phyloP scores from a whole-genome alignment of 148 eudicot species.

The Persicaria maculosa region DNA sequence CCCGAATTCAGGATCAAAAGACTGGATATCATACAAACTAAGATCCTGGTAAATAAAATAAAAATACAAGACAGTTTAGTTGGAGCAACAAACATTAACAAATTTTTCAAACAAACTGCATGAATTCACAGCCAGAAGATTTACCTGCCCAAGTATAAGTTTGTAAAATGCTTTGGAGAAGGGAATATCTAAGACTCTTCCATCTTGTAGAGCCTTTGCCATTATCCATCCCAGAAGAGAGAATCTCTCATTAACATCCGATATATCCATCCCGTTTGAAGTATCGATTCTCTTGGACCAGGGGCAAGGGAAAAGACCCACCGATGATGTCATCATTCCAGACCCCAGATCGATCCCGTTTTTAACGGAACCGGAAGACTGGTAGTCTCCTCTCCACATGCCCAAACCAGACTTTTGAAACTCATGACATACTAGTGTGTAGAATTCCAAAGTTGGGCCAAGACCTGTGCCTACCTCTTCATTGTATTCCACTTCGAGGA shows the following conservation, averaged over 20 bases:
- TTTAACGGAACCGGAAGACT: constrained; percentile 22
- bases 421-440: constrained; percentile 74
- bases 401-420: constrained; percentile 69
- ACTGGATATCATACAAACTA: constrained; percentile 65
- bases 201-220: constrained; percentile 90
- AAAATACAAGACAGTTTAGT: neutral
- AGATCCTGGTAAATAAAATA: constrained; percentile 52
- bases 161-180: constrained; percentile 83
- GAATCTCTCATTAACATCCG: constrained; percentile 66
- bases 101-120: neutral
- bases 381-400: constrained; percentile 82
- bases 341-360: constrained; percentile 29
- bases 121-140: neutral
- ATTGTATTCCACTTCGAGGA: constrained; percentile 75
- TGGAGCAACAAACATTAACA: constrained; percentile 1
- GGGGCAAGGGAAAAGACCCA: constrained; percentile 89
- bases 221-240: constrained; percentile 67
- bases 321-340: constrained; percentile 25
- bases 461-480: constrained; percentile 99
- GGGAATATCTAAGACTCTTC: constrained; percentile 88
- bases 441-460: constrained; percentile 96
- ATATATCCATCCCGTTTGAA: constrained; percentile 34
- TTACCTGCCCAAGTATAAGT: constrained; percentile 85
- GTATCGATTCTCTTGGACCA: constrained; percentile 51
- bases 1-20: constrained; percentile 82